These are phyloP conservation scores for Neurospora sp. DNA, from an alignment of 495 filamentous ascomycete genomes.

Conservation along the genomic window DNA sequence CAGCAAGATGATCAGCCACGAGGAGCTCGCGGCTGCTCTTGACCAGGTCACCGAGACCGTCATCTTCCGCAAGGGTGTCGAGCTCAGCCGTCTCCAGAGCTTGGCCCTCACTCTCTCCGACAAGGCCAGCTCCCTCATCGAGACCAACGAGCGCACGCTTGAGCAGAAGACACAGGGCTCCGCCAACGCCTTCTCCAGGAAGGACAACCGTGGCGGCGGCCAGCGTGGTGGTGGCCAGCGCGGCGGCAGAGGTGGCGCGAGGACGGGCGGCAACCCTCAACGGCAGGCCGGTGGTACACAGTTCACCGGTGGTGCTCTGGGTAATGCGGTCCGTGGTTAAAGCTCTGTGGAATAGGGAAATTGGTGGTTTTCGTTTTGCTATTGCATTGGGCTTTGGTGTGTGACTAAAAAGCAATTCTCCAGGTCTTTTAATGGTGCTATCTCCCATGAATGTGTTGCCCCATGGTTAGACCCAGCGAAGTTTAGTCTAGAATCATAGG, in stretches of 20 bases:
- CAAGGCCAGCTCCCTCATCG: constrained; percentile 91
- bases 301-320: constrained; percentile 48
- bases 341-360: constrained; percentile 5
- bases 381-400: constrained; percentile 25
- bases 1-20: constrained; percentile 99
- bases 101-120: constrained; percentile 87
- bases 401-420: constrained; percentile 16
- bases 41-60: constrained; percentile 97
- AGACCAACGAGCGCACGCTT: constrained; percentile 91
- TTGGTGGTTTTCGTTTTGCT: constrained; percentile 18
- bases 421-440: constrained; percentile 8
- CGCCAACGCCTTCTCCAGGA: constrained; percentile 85
- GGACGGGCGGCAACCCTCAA: constrained; percentile 40
- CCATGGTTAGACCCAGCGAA: constrained; percentile 13
- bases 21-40: constrained; percentile 89
- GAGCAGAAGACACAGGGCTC: constrained; percentile 95
- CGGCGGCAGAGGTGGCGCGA: constrained; percentile 56
- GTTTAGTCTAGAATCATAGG: constrained; percentile 13
- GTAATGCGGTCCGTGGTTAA: constrained; percentile 45
- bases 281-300: constrained; percentile 48
- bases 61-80: constrained; percentile 98
- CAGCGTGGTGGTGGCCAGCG: constrained; percentile 57
- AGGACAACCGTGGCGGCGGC: constrained; percentile 67
- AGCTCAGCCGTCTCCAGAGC: constrained; percentile 91
- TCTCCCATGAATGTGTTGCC: constrained; percentile 7